These are phyloP conservation scores for Grosmannia penicillata DNA, from an alignment of 2,329 filamentous ascomycete species.

Conservation along the genomic window DNA sequence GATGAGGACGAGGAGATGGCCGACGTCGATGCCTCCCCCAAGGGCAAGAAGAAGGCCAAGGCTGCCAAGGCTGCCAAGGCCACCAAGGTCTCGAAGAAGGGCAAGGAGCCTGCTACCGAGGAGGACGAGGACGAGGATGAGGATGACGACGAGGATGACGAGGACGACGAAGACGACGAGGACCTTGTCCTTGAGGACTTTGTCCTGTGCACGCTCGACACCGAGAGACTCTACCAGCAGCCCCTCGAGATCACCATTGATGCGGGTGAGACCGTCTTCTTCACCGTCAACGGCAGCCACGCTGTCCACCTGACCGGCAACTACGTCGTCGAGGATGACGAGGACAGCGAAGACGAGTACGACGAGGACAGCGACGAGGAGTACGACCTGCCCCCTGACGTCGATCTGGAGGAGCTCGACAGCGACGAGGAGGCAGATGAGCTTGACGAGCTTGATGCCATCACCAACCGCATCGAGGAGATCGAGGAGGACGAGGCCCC, in stretches of 20 bases:
- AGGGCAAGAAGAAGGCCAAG: slow-evolving; percentile 15
- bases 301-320: slow-evolving; percentile 89
- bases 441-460: slow-evolving; percentile 62
- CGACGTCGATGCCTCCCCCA: slow-evolving; percentile 25
- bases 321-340: slow-evolving; percentile 64
- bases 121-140: slow-evolving; percentile 9
- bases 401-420: slow-evolving; percentile 62
- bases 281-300: slow-evolving; percentile 81
- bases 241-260: slow-evolving; percentile 82
- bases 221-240: slow-evolving; percentile 86
- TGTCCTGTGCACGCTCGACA: slow-evolving; percentile 90
- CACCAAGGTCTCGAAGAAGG: slow-evolving; percentile 9
- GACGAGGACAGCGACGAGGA: slow-evolving; percentile 41
- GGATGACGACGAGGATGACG: slow-evolving; percentile 28
- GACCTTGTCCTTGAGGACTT: slow-evolving; percentile 69
- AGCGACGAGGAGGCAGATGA: slow-evolving; percentile 59
- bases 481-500: slow-evolving; percentile 60
- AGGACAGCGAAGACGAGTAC: slow-evolving; percentile 47
- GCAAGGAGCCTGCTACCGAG: slow-evolving; percentile 10
- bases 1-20: slow-evolving; percentile 34
- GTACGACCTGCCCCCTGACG: slow-evolving; percentile 68
- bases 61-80: not conserved
- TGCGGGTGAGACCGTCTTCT: slow-evolving; percentile 82
- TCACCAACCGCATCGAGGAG: slow-evolving; percentile 57
- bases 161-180: slow-evolving; percentile 37